Percentiles rank a stretch among this genome's conserved stretches.
Evolutionary conservation across 2,329 filamentous ascomycete species (phyloP).

Genomic region (Diaporthe sp.): DNA sequence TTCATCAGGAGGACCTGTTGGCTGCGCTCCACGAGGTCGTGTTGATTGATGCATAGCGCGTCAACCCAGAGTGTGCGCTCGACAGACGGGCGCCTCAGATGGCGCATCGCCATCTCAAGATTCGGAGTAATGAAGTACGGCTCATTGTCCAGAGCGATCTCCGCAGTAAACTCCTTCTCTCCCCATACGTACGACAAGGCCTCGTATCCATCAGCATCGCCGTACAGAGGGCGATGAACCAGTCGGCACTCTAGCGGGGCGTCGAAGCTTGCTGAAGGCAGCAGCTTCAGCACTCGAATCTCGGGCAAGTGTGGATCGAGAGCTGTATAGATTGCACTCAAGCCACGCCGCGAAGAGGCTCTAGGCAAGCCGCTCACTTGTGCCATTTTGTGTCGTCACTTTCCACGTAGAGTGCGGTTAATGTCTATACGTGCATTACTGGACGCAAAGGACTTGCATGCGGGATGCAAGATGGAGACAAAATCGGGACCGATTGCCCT

Average conservation of each 20-base stretch:
- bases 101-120: constrained; percentile 36
- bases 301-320: constrained; percentile 30
- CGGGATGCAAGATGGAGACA: background rate
- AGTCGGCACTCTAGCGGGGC: constrained; percentile 17
- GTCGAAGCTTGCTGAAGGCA: constrained; percentile 25
- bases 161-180: background rate
- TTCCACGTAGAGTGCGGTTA: background rate
- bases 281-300: constrained; percentile 40
- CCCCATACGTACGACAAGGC: constrained; percentile 43
- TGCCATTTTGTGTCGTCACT: background rate
- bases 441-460: background rate
- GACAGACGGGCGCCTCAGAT: constrained; percentile 23
- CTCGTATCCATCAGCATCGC: constrained; percentile 36
- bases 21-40: constrained; percentile 38
- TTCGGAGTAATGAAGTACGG: constrained; percentile 26
- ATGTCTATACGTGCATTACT: background rate
- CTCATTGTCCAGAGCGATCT: constrained; percentile 30
- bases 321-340: constrained; percentile 3
- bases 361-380: background rate
- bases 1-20: constrained; percentile 48
- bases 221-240: constrained; percentile 3
- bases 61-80: constrained; percentile 40
- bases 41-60: constrained; percentile 42
- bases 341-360: background rate
- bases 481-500: background rate